Conservation (phyloP, 495 filamentous ascomycete species). For the Xylaria cubensis region DNA sequence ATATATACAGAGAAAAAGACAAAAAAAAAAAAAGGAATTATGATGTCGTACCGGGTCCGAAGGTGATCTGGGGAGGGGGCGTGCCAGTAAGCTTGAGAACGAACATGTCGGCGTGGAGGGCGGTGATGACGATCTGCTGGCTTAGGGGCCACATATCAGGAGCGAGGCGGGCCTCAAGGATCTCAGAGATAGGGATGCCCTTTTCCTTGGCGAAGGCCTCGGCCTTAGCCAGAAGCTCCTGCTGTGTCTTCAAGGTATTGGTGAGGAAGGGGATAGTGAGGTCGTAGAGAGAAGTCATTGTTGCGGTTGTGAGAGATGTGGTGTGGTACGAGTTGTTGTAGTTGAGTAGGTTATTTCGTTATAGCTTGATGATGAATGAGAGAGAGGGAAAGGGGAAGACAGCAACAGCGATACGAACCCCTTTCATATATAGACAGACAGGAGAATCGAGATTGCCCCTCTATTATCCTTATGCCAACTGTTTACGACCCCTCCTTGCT, state of each 20-base stretch:
- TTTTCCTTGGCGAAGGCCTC: constrained; percentile 35
- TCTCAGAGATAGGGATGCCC: constrained; percentile 24
- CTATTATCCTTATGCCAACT: not conserved
- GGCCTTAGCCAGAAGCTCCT: constrained; percentile 38
- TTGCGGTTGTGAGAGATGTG: constrained; percentile 21
- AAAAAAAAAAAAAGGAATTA: not conserved
- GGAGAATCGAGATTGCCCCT: not conserved
- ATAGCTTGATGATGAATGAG: constrained; percentile 13
- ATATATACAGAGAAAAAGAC: not conserved
- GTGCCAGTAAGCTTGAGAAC: constrained; percentile 14
- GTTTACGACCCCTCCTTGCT: constrained; percentile 12
- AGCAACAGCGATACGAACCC: not conserved
- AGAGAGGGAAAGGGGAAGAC: not conserved
- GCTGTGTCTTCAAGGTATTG: constrained; percentile 39
- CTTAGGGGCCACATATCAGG: constrained; percentile 58
- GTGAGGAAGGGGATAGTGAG: constrained; percentile 37
- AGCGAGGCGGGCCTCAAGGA: constrained; percentile 38
- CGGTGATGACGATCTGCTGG: constrained; percentile 53
- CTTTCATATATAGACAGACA: constrained; percentile 25
- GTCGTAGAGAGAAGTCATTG: constrained; percentile 43
- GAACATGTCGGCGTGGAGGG: constrained; percentile 34
- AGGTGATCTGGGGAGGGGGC: not conserved
- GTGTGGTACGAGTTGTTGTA: not conserved
- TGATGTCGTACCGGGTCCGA: constrained; percentile 20
- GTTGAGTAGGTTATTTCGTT: constrained; percentile 12